phyloP scores from a whole-genome alignment of 2,329 filamentous ascomycete species.

The Metarhizium robertsii region DNA sequence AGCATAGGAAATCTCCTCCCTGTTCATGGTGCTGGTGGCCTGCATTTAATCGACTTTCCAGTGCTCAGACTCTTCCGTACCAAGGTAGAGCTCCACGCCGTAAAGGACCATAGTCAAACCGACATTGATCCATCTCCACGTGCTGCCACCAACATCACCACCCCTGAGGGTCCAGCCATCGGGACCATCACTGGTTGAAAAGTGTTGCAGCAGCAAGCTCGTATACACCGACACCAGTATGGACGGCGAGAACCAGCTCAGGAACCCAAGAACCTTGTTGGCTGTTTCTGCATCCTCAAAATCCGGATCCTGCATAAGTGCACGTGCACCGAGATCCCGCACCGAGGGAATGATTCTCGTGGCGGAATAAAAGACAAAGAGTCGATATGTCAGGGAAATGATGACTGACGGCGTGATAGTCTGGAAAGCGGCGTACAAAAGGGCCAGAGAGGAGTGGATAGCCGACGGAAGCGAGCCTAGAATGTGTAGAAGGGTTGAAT shows the following conservation, averaged over 20 bases:
- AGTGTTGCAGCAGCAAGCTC: slow-evolving; percentile 89
- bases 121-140: slow-evolving; percentile 91
- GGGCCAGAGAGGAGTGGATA: slow-evolving; percentile 73
- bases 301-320: slow-evolving; percentile 73
- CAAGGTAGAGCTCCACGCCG: slow-evolving; percentile 80
- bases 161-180: slow-evolving; percentile 79
- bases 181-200: slow-evolving; percentile 64
- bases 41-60: slow-evolving; percentile 83
- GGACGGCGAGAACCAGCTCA: slow-evolving; percentile 91
- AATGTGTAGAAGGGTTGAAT: slow-evolving; percentile 80
- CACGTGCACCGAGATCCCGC: slow-evolving; percentile 73
- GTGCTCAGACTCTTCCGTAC: slow-evolving; percentile 77
- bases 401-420: slow-evolving; percentile 94
- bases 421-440: slow-evolving; percentile 85
- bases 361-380: slow-evolving; percentile 91
- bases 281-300: slow-evolving; percentile 80
- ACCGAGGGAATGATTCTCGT: slow-evolving; percentile 94
- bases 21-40: neutral
- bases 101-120: slow-evolving; percentile 84
- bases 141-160: slow-evolving; percentile 69
- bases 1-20: neutral
- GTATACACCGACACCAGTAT: slow-evolving; percentile 96
- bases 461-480: slow-evolving; percentile 75
- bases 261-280: slow-evolving; percentile 67
- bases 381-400: slow-evolving; percentile 86